Evolutionary conservation across 2,329 filamentous ascomycete species (phyloP).

Genomic region (Cryphonectria nitschkei): DNA sequence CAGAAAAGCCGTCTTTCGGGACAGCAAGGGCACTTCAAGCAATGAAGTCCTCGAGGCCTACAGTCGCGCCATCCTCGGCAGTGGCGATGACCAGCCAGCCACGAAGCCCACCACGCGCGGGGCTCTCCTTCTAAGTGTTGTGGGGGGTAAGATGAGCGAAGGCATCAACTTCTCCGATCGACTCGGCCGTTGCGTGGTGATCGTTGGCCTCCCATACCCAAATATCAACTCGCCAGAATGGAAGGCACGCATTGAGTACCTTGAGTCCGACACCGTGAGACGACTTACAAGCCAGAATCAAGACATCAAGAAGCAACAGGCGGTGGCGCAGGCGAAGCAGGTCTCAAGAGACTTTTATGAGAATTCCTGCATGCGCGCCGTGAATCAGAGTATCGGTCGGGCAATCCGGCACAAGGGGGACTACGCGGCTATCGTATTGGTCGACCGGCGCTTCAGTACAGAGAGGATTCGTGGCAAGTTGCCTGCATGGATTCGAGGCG

Average conservation of each 20-base stretch:
- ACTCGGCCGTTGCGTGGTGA: conserved; percentile 84
- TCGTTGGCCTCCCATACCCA: conserved; percentile 92
- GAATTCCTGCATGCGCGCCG: conserved; percentile 93
- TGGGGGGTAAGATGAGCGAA: conserved; percentile 93
- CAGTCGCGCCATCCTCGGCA: conserved; percentile 64
- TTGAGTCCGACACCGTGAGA: conserved; percentile 63
- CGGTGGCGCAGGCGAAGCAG: conserved; percentile 50
- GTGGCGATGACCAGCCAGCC: conserved; percentile 35
- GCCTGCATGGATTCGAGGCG: conserved; percentile 84
- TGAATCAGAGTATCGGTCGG: conserved; percentile 94
- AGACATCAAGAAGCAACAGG: conserved; percentile 34
- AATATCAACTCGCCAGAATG: conserved; percentile 89
- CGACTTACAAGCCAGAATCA: conserved; percentile 37
- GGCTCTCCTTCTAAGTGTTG: conserved; percentile 83
- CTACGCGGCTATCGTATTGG: conserved; percentile 86
- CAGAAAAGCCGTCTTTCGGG: conserved; percentile 66
- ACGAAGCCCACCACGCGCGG: conserved; percentile 50
- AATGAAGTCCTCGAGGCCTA: conserved; percentile 79
- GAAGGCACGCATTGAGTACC: conserved; percentile 88
- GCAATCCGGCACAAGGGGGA: conserved; percentile 87
- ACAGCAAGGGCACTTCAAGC: conserved; percentile 57
- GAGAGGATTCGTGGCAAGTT: conserved; percentile 77
- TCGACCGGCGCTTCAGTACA: conserved; percentile 79
- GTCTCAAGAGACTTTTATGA: conserved; percentile 82
- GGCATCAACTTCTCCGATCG: conserved; percentile 97